Evolutionary conservation across 495 filamentous ascomycete species (phyloP).

Genomic region (Gamarada debralockiae): DNA sequence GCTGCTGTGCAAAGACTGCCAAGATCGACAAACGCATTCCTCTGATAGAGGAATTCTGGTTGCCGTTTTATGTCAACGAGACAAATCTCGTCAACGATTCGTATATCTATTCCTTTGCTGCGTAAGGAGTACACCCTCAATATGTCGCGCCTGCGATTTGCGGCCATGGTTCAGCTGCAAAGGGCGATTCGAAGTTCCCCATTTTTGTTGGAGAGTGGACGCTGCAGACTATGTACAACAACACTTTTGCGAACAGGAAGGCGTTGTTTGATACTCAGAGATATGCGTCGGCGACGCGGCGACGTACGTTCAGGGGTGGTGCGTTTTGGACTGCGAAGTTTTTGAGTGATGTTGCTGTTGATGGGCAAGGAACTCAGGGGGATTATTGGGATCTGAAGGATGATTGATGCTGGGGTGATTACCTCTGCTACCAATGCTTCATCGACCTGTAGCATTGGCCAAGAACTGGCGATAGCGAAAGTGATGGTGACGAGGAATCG

Average conservation of each 20-base stretch:
- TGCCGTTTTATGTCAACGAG: not conserved
- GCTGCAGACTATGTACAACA: constrained; percentile 5
- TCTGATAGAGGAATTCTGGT: constrained; percentile 8
- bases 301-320: no score
- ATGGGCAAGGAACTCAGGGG: no score
- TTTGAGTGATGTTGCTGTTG: no score
- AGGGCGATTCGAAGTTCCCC: constrained; percentile 11
- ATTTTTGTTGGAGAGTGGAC: constrained; percentile 10
- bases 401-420: no score
- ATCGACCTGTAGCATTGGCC: no score
- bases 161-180: not conserved
- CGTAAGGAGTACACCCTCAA: not conserved
- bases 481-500: no score
- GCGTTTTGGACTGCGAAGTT: no score
- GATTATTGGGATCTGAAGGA: no score
- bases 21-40: constrained; percentile 1
- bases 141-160: constrained; percentile 1
- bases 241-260: constrained; percentile 1
- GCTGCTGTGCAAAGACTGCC: not conserved
- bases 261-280: constrained; percentile 2
- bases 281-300: no score
- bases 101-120: constrained; percentile 12
- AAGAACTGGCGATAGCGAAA: no score
- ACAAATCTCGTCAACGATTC: constrained; percentile 8
- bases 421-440: no score